Evolutionary conservation across 2,329 filamentous ascomycete species (phyloP).

Genomic region (Pestalotiopsis sp.): DNA sequence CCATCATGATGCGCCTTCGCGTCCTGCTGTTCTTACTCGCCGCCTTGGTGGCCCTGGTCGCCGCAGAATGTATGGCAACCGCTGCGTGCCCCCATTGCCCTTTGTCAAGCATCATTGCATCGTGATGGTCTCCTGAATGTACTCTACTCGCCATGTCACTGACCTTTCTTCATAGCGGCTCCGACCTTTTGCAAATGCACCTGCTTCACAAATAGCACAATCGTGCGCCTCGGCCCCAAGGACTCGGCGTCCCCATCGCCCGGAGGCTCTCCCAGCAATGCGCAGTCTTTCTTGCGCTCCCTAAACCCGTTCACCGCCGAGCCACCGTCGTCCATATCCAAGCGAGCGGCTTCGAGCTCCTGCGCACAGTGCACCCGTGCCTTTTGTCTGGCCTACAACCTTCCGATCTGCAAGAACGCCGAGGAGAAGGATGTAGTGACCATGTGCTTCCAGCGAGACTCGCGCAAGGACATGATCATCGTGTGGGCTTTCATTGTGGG

Average conservation of each 20-base stretch:
- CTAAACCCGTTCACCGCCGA: conserved; percentile 20
- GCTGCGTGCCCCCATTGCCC: no score
- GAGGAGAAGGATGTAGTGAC: conserved; percentile 63
- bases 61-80: conserved; percentile 41
- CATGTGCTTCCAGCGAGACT: conserved; percentile 67
- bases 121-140: not conserved
- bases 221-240: conserved; percentile 59
- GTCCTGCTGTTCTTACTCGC: conserved; percentile 29
- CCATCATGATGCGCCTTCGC: conserved; percentile 26
- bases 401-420: conserved; percentile 64
- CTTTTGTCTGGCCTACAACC: conserved; percentile 59
- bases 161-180: conserved; percentile 42
- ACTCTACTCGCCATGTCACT: conserved; percentile 19
- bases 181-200: conserved; percentile 71
- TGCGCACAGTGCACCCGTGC: conserved; percentile 65
- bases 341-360: conserved; percentile 42
- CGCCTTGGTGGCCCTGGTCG: conserved; percentile 28
- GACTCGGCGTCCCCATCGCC: conserved; percentile 28
- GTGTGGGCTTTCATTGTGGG: conserved; percentile 64
- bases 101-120: no score
- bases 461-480: conserved; percentile 65
- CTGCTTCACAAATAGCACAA: conserved; percentile 69
- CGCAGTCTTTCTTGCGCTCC: conserved; percentile 23
- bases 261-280: conserved; percentile 11
- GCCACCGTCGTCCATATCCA: conserved; percentile 12